Evolutionary conservation across 768 basidiomycete species (phyloP), one percentile per base, ranked within the genome.

Genomic region (Calocera viscosa): DNA sequence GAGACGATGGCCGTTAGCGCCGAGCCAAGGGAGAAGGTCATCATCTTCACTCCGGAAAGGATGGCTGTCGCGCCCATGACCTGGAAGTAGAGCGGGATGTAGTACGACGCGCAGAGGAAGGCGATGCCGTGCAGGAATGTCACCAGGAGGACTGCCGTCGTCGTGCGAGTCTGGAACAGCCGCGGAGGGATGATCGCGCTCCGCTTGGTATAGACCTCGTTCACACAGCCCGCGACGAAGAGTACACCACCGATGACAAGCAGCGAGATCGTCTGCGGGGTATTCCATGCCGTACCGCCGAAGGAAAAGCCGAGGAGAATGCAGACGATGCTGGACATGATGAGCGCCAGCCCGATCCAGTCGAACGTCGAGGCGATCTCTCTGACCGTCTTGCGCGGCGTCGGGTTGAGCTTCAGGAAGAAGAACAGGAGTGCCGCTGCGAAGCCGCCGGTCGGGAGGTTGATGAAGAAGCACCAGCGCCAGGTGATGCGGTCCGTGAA

Each of bases 81-180:
- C 77, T 92, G 90, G 75, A 81, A 92, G 73, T 87, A 92, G 1
- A 91, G 73, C 0, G 90, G 89, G 7, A 91, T 79, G 71, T 90
- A 90, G 72, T 78, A 87, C 83, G 65, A 30, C 8, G 65, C 82
- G 12, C 76, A 74, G 70, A 89, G 87, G 76, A 89, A 89, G 1
- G 79, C 79, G 24, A 85, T 22, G 0, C 82, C 87, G 69, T 91
- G 90, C 12, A 89, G 71, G 72, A 90, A 84, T 5, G 78, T 77
- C 1, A 81, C 76, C 28, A 87, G 70, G 10, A 91, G 74, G 38
- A 90, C 74, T 30, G 86, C 78, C 1, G 76, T 78, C 7, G 88
- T 90, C 1, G 89, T 91, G 32, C 88, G 84, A n/a, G 86, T 89
- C 86, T 83, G 84, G 78, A 91, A 90, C 33, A 91, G 72, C 12